Evolutionary conservation across 106 monocot genomes (phyloP).

Genomic region (Dioscorea alata): DNA sequence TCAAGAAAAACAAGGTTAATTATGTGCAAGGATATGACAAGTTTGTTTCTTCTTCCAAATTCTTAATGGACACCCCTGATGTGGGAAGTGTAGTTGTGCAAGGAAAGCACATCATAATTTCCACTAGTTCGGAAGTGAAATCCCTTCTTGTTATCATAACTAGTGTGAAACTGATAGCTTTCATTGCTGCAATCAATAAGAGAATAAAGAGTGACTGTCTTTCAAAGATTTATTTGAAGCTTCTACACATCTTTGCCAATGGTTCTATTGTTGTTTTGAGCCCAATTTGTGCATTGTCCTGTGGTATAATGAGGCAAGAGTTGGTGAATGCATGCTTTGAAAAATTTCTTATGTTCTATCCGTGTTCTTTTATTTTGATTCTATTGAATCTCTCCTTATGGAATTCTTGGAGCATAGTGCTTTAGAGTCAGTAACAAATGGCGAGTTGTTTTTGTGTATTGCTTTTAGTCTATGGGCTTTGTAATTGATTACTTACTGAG

Average conservation of each 20-base stretch:
- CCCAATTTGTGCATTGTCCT: constrained; percentile 94
- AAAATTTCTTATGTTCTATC: constrained; percentile 86
- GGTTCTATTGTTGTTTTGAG: constrained; percentile 80
- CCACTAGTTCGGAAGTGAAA: constrained; percentile 74
- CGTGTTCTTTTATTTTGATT: constrained; percentile 99
- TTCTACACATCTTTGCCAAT: constrained; percentile 61
- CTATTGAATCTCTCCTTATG: constrained; percentile 76
- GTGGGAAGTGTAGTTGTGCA: constrained; percentile 45
- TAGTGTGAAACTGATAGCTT: constrained; percentile 75
- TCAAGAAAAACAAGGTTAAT: constrained; percentile 79
- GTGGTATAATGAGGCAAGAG: constrained; percentile 94
- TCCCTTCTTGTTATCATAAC: constrained; percentile 55
- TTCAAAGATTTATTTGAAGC: constrained; percentile 49
- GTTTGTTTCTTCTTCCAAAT: constrained; percentile 56
- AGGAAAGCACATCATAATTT: constrained; percentile 70
- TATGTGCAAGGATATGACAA: constrained; percentile 74
- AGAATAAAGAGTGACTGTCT: constrained; percentile 30
- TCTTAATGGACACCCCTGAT: constrained; percentile 52
- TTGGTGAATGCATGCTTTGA: constrained; percentile 94
- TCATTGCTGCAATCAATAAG: constrained; percentile 67
- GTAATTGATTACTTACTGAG: no score
- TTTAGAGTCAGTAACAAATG: constrained; percentile 12
- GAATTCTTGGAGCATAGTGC: constrained; percentile 55
- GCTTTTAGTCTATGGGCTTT: no score
- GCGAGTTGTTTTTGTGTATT: no score